Evolutionary conservation across 306 rosid species (phyloP), one percentile per base, ranked within the genome.

Genomic region (Cucumis melo): DNA sequence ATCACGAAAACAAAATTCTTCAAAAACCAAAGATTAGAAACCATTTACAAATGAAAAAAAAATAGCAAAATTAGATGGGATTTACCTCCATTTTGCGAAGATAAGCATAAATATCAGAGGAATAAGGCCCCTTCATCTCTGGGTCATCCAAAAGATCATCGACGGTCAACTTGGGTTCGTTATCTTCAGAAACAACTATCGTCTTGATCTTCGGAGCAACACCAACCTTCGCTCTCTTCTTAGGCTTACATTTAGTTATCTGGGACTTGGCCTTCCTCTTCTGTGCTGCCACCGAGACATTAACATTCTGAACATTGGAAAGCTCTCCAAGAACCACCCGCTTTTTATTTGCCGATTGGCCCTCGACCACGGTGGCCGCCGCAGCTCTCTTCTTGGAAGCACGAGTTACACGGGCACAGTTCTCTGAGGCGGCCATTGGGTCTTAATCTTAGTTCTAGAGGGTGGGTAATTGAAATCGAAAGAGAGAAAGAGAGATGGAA

Each of bases 241-340:
- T 79, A 39, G 34, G 77, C 12, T 16, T 48, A 58, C 50, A 39
- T 55, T 77, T 86, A 24, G 77, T 77, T n/a, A 80, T 83, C 11
- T 59, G 82, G 42, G 24, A 24, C 63, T 51, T 80, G 0, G 82
- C 20, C 44, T 39, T 61, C 0, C 76, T 55, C 54, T 42, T 65
- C 34, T 32, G 55, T 6, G 77, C 76, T 6, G 77, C 78, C 55
- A 3, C 78, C 1, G 81, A 27, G 8, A 44, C 78, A 24, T 27
- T 20, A 46, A 60, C 76, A 76, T 78, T 83, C 12, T 84, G 41
- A 36, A 82, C 19, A 21, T 89, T 87, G 0, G 91, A 77, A 19
- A 94, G 78, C 55, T 94, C 96, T 7, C 95, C 91, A 21, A 94
- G 80, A 32, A 83, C 95, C 19, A 84, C 89, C n/a, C 98, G 90